phyloP scores from a whole-genome alignment of 345 rosid genomes.

The Populus euphratica region DNA sequence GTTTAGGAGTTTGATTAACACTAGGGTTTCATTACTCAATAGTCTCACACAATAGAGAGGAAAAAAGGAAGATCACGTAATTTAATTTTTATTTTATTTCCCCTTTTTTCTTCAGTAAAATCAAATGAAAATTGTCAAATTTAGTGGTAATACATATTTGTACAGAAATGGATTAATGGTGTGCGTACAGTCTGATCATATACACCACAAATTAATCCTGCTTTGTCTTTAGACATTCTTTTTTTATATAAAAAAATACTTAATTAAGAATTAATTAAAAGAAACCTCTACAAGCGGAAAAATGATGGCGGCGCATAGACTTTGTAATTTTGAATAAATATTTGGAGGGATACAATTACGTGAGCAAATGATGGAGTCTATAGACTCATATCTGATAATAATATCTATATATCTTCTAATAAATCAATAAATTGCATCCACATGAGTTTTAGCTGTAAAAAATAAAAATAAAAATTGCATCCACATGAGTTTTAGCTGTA shows the following conservation, averaged over 20 bases:
- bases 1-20: slow-evolving; percentile 50
- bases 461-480: neutral
- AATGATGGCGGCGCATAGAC: neutral
- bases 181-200: neutral
- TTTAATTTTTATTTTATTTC: neutral
- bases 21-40: slow-evolving; percentile 59
- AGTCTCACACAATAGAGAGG: slow-evolving; percentile 32
- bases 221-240: neutral
- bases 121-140: slow-evolving; percentile 4
- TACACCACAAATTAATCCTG: neutral
- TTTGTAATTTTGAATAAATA: neutral
- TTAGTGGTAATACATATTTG: neutral
- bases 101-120: neutral
- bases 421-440: neutral
- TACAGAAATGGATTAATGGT: neutral
- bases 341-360: neutral
- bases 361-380: neutral
- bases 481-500: neutral
- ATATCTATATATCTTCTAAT: no score
- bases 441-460: neutral
- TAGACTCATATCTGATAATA: neutral
- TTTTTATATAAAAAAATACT: neutral
- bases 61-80: neutral
- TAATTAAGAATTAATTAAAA: neutral
- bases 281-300: neutral